phyloP scores from a whole-genome alignment of 108 stramenopile genomes.

The Discostella pseudostelligera region DNA sequence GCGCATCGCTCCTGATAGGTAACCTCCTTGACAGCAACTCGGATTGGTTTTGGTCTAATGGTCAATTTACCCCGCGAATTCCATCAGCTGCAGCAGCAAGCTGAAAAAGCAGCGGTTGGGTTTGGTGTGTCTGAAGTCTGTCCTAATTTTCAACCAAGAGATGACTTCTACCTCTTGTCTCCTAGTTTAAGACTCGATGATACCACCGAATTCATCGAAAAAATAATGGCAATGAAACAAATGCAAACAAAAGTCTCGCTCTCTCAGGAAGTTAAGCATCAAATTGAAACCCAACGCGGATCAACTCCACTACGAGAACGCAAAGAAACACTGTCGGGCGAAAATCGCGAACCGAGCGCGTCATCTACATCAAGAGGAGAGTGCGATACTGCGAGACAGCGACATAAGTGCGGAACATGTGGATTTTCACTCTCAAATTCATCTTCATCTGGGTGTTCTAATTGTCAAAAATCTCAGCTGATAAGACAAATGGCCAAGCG shows the following conservation, averaged over 20 bases:
- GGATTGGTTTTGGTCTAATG: conserved; percentile 73
- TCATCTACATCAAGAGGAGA: conserved; percentile 7
- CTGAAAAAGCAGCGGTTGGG: background rate
- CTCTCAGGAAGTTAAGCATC: background rate
- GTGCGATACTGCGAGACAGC: background rate
- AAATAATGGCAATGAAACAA: conserved; percentile 57
- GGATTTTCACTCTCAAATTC: conserved; percentile 50
- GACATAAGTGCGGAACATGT: conserved; percentile 70
- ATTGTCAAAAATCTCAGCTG: conserved; percentile 63
- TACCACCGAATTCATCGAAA: conserved; percentile 69
- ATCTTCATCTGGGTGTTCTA: conserved; percentile 62
- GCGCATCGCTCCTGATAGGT: background rate
- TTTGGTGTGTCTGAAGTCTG: conserved; percentile 12
- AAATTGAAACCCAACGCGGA: conserved; percentile 14
- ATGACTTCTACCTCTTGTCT: conserved; percentile 43
- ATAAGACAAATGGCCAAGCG: conserved; percentile 66
- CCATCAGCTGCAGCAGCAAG: background rate
- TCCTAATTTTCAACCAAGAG: conserved; percentile 34
- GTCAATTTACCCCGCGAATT: conserved; percentile 25
- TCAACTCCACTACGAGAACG: conserved; percentile 40
- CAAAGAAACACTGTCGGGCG: conserved; percentile 31
- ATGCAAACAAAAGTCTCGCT: conserved; percentile 26
- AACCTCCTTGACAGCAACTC: conserved; percentile 64
- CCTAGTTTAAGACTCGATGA: conserved; percentile 69
- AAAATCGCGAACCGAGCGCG: conserved; percentile 8